Percentiles rank a stretch among this genome's conserved stretches.
phyloP scores from a whole-genome alignment of 228 moss, liverwort and hornwort genomes.

The Sphagnum magellanicum region DNA sequence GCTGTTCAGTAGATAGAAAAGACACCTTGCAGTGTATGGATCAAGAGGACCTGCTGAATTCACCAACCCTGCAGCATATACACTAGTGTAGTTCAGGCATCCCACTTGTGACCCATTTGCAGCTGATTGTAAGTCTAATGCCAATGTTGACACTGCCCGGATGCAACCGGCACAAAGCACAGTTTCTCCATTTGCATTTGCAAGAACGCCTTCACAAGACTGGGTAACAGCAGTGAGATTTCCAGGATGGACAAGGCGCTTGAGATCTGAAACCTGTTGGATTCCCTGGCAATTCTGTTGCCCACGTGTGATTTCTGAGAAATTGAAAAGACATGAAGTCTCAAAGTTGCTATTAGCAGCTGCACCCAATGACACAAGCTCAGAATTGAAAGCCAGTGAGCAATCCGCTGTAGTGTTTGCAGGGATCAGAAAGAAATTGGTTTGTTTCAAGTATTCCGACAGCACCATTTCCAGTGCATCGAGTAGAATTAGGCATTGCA shows the following conservation, averaged over 20 bases:
- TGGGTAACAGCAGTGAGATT: not conserved
- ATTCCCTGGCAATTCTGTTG: slow-evolving; percentile 57
- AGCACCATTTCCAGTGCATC: slow-evolving; percentile 37
- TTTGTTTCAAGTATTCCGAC: slow-evolving; percentile 30
- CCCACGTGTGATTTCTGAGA: slow-evolving; percentile 10
- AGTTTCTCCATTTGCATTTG: slow-evolving; percentile 10
- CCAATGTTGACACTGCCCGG: slow-evolving; percentile 16
- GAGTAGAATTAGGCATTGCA: slow-evolving; percentile 19
- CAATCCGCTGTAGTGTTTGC: slow-evolving; percentile 33
- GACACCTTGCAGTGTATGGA: slow-evolving; percentile 33
- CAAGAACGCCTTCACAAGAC: slow-evolving; percentile 19
- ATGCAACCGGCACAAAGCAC: slow-evolving; percentile 17
- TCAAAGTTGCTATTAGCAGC: slow-evolving; percentile 18
- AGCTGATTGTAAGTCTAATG: slow-evolving; percentile 1
- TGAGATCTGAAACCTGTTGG: slow-evolving; percentile 22
- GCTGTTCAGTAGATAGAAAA: slow-evolving; percentile 17
- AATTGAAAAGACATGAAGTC: slow-evolving; percentile 16
- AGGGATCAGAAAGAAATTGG: slow-evolving; percentile 37
- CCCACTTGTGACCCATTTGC: not conserved
- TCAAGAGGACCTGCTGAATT: slow-evolving; percentile 37
- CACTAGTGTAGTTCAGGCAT: slow-evolving; percentile 13
- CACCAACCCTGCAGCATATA: slow-evolving; percentile 50
- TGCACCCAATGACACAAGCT: slow-evolving; percentile 28
- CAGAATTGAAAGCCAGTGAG: slow-evolving; percentile 18
- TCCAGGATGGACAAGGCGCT: slow-evolving; percentile 13